Evolutionary conservation across 2,329 filamentous ascomycete species (phyloP).

Genomic region (Hymenotorrendiella dingleyae): DNA sequence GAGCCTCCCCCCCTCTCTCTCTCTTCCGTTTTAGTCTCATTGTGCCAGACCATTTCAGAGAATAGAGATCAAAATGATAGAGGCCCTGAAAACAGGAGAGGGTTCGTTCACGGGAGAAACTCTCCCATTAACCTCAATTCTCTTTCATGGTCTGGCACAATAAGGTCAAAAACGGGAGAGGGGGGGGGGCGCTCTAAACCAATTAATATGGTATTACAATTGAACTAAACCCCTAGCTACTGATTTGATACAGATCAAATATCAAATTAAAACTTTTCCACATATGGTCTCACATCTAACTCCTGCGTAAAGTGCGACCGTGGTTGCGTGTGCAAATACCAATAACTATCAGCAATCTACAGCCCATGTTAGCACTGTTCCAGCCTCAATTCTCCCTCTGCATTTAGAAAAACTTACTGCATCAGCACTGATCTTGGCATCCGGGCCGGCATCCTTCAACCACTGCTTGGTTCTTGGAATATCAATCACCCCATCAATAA

Average conservation of each 20-base stretch:
- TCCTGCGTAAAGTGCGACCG: slow-evolving; percentile 74
- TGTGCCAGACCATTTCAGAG: too few species aligned
- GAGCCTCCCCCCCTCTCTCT: not conserved
- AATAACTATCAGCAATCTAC: slow-evolving; percentile 82
- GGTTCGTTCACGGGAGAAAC: too few species aligned
- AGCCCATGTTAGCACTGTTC: not conserved
- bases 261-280: slow-evolving; percentile 1
- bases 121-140: too few species aligned
- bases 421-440: slow-evolving; percentile 66
- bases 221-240: too few species aligned
- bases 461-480: slow-evolving; percentile 61
- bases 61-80: too few species aligned
- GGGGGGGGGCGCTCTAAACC: too few species aligned
- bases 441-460: slow-evolving; percentile 40
- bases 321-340: slow-evolving; percentile 68
- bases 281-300: slow-evolving; percentile 43
- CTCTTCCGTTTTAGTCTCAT: not conserved
- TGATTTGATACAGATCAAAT: too few species aligned
- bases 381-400: not conserved
- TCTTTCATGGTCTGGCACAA: too few species aligned
- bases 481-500: slow-evolving; percentile 83
- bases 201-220: too few species aligned
- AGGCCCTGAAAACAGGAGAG: too few species aligned
- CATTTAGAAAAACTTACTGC: slow-evolving; percentile 47
- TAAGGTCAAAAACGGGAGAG: too few species aligned